Conservation (phyloP, 2,329 filamentous ascomycete genomes). For the Cladosporium sp. region DNA sequence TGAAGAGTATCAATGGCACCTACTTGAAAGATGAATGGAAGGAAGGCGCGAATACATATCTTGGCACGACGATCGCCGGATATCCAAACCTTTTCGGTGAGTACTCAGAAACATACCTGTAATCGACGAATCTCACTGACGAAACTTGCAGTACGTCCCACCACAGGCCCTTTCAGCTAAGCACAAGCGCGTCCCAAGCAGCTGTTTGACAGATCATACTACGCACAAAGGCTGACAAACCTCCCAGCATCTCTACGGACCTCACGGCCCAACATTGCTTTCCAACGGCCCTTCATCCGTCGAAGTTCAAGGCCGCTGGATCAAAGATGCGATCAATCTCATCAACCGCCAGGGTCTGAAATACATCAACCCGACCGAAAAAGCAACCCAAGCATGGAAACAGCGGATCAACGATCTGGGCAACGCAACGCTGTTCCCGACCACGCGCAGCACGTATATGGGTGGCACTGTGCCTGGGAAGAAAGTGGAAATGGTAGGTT, state of each 20-base stretch:
- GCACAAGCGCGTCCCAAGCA: too few relatives aligned
- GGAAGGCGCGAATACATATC: constrained; percentile 38
- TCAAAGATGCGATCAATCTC: constrained; percentile 25
- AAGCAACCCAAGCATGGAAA: constrained; percentile 28
- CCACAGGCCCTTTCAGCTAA: too few relatives aligned
- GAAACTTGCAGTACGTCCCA: background rate
- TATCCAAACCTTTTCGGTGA: constrained; percentile 39
- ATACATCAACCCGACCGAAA: constrained; percentile 28
- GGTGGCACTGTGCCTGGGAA: constrained; percentile 25
- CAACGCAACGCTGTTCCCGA: constrained; percentile 26
- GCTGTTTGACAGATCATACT: constrained; percentile 9
- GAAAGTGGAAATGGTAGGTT: constrained; percentile 22
- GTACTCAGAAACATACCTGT: background rate
- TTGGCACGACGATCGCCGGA: constrained; percentile 38
- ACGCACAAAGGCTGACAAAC: constrained; percentile 29
- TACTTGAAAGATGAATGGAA: constrained; percentile 38
- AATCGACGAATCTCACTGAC: background rate
- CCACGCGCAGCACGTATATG: constrained; percentile 27
- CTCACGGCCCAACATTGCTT: constrained; percentile 41
- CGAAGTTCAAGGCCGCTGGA: constrained; percentile 40
- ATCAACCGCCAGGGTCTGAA: constrained; percentile 23
- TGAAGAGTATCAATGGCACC: constrained; percentile 33
- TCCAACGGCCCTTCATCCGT: constrained; percentile 40
- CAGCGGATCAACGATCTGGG: constrained; percentile 25
- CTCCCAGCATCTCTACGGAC: constrained; percentile 39